Evolutionary conservation across 2,329 filamentous ascomycete species (phyloP), one percentile per base, ranked within the genome.

Genomic region (Hymenoscyphus scutula): DNA sequence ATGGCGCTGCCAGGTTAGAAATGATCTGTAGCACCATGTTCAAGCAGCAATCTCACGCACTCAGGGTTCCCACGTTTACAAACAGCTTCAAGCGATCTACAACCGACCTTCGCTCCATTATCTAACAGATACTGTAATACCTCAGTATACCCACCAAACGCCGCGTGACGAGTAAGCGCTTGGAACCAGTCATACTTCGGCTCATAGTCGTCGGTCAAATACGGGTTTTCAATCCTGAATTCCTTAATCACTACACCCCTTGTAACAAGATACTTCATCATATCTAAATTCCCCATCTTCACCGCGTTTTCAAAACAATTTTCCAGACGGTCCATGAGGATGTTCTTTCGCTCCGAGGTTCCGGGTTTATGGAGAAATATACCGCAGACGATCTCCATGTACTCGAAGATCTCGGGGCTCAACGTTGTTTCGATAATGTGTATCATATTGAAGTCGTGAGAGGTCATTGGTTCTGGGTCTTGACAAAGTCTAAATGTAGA

Each of bases 41-140:
- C 29, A 55, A 55, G 29, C 19, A 55, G 53, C 19, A 55, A 34
- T 55, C 17, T 34, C 53, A 55, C 53, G 53, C 53, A 55, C 8
- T 34, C 19, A 19, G 53, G 15, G 29, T 55, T 55, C 17, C 53
- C 53, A 29, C 19, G 53, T 55, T 23, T 30, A 34, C 53, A 32
- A 11, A 29, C 53, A 55, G 53, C 53, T 34, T 55, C 53, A 34
- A 55, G 53, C 53, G 53, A n/a, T 34, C 53, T 30, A 27, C 17
- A 34, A 19, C 29, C 53, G 32, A 55, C 19, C 17, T 30, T 55
- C 32, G 29, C 53, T 29, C 53, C 53, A 55, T 55, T 55, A 11
- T 55, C 13, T 19, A 55, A 29, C 15, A 55, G 32, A 34, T 34
- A 55, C 32, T 30, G 7, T n/a, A 55, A 13, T 55, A 32, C 25